Evolutionary conservation across 495 filamentous ascomycete genomes (phyloP).

Genomic region (Penicillium samsonianum): DNA sequence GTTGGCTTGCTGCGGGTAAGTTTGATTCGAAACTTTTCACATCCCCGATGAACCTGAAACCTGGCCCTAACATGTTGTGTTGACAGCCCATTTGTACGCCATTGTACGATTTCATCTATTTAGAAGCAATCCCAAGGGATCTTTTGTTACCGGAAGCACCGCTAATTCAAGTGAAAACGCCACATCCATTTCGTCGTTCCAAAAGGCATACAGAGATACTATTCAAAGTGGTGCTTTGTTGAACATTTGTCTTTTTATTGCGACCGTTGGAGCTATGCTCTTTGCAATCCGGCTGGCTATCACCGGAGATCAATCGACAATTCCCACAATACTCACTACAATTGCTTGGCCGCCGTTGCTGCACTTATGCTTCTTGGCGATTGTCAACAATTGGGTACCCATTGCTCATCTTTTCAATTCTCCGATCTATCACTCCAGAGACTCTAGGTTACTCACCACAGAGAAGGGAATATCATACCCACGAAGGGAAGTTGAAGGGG

Average conservation of each 20-base stretch:
- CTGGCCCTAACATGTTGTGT: neutral
- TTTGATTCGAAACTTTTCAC: neutral
- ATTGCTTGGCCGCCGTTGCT: constrained; percentile 35
- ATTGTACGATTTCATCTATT: constrained; percentile 34
- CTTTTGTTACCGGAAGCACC: constrained; percentile 41
- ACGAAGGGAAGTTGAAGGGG: neutral
- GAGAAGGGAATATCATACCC: constrained; percentile 6
- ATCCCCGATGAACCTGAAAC: neutral
- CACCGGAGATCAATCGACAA: neutral
- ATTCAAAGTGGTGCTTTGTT: constrained; percentile 29
- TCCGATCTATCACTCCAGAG: constrained; percentile 23
- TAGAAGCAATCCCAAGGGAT: constrained; percentile 36
- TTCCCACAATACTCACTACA: constrained; percentile 18
- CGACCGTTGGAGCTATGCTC: constrained; percentile 16
- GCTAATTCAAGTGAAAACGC: constrained; percentile 32
- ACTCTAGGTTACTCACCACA: constrained; percentile 4
- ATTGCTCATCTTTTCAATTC: constrained; percentile 31
- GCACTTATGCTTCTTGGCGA: constrained; percentile 27
- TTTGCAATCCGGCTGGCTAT: constrained; percentile 5
- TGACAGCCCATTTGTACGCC: constrained; percentile 31
- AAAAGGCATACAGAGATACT: constrained; percentile 20
- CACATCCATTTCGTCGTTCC: constrained; percentile 10
- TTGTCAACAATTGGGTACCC: constrained; percentile 30
- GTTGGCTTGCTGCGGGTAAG: constrained; percentile 37
- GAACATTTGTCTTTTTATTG: constrained; percentile 22